Evolutionary conservation across 106 monocot genomes (phyloP).

Genomic region (Dendrobium catenatum): DNA sequence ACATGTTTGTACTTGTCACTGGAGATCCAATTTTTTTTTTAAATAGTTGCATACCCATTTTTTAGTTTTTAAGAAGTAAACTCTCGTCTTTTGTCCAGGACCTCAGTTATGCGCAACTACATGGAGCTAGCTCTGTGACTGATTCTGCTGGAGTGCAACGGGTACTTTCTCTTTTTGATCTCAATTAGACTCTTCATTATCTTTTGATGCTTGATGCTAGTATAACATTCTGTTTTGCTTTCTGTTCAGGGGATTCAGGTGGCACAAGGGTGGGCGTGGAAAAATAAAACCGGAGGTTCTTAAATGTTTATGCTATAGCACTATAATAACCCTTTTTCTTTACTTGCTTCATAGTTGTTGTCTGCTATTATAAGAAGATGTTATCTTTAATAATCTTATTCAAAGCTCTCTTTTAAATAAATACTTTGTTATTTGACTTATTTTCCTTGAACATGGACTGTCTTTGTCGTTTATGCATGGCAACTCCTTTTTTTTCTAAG

Average conservation of each 20-base stretch:
- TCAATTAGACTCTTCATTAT: not conserved
- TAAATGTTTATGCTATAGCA: not conserved
- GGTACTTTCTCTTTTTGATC: conserved; percentile 16
- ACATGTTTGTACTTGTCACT: not conserved
- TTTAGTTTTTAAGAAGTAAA: not conserved
- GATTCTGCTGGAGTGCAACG: conserved; percentile 54
- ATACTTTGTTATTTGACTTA: too few species aligned
- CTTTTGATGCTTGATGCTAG: not conserved
- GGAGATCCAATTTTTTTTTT: not conserved
- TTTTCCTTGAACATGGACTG: too few species aligned
- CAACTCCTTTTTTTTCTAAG: too few species aligned
- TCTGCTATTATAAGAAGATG: too few species aligned
- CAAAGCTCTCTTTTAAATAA: too few species aligned
- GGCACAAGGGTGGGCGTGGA: conserved; percentile 79
- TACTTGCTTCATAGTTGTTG: too few species aligned
- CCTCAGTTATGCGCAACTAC: conserved; percentile 45
- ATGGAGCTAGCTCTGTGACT: conserved; percentile 26
- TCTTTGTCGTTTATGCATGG: too few species aligned
- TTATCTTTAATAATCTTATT: too few species aligned
- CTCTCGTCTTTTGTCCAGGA: conserved; percentile 27
- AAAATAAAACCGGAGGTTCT: conserved; percentile 70
- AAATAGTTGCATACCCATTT: not conserved
- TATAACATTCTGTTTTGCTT: not conserved
- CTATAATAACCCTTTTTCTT: not conserved
- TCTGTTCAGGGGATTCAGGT: conserved; percentile 56